Conservation (phyloP, 257 asterid species). For the Solanum clarkiae region DNA sequence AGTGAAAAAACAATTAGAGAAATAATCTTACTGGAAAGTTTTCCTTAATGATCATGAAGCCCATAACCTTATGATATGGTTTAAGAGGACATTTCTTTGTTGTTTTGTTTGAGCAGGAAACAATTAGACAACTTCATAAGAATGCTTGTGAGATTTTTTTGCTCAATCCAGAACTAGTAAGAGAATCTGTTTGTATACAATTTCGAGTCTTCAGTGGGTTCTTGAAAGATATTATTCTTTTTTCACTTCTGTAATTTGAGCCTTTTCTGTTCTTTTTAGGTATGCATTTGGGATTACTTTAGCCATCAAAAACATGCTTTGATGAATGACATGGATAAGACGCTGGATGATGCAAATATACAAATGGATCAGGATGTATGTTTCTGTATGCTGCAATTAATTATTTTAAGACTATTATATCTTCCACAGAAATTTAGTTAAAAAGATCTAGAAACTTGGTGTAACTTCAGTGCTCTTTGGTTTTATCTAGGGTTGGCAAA, state of each 20-base stretch:
- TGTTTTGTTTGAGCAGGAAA: constrained; percentile 50
- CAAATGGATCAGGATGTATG: constrained; percentile 99
- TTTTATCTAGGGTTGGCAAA: not conserved
- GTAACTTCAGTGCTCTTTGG: constrained; percentile 2
- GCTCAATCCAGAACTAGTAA: constrained; percentile 74
- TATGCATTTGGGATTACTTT: constrained; percentile 80
- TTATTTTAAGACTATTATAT: constrained; percentile 3
- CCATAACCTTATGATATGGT: not conserved
- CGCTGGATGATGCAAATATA: constrained; percentile 91
- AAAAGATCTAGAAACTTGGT: not conserved
- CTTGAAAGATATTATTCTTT: not conserved
- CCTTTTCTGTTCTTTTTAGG: constrained; percentile 30
- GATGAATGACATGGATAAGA: constrained; percentile 93
- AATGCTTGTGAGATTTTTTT: constrained; percentile 78
- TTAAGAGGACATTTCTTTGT: not conserved
- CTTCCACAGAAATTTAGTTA: not conserved
- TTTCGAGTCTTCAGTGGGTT: constrained; percentile 5
- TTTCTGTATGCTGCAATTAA: constrained; percentile 15
- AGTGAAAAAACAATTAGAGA: not conserved
- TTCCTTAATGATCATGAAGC: not conserved
- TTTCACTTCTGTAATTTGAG: not conserved
- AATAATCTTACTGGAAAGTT: not conserved
- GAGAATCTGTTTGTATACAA: not conserved
- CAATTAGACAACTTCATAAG: constrained; percentile 79
- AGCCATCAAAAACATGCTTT: constrained; percentile 78